Percentiles rank a stretch among this genome's conserved stretches.
Conservation (phyloP, 177 flowering plant species). For the Tripterygium wilfordii region DNA sequence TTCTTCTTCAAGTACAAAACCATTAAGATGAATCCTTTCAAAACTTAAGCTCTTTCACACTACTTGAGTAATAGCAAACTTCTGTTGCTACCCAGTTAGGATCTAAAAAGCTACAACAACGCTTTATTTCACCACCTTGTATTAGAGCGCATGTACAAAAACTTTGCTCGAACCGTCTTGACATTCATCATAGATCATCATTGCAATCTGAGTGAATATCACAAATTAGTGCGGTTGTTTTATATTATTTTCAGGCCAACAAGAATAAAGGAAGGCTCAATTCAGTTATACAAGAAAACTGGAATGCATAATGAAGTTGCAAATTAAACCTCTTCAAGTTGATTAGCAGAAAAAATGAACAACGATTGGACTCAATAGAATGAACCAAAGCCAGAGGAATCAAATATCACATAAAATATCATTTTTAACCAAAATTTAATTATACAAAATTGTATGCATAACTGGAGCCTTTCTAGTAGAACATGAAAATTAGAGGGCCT, state of each 20-base stretch:
- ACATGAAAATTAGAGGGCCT: too few species aligned
- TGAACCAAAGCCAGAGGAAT: background rate
- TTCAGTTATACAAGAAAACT: background rate
- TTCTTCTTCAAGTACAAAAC: background rate
- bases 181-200: slow-evolving; percentile 58
- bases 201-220: slow-evolving; percentile 57
- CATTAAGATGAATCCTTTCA: background rate
- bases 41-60: background rate
- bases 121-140: slow-evolving; percentile 18
- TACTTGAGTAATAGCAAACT: background rate
- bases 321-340: background rate
- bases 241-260: slow-evolving; percentile 1
- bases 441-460: background rate
- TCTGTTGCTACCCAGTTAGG: background rate
- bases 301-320: background rate
- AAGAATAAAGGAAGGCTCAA: background rate
- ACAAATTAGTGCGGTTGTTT: slow-evolving; percentile 25
- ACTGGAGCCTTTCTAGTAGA: too few species aligned
- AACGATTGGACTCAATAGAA: background rate
- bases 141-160: slow-evolving; percentile 26
- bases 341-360: background rate
- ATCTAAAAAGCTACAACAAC: slow-evolving; percentile 6
- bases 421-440: background rate
- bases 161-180: slow-evolving; percentile 27
- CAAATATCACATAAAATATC: background rate